Percentiles rank a stretch among this genome's conserved stretches.
phyloP scores from a whole-genome alignment of 352 stramenopile genomes.

The Blastocystis sp. region DNA sequence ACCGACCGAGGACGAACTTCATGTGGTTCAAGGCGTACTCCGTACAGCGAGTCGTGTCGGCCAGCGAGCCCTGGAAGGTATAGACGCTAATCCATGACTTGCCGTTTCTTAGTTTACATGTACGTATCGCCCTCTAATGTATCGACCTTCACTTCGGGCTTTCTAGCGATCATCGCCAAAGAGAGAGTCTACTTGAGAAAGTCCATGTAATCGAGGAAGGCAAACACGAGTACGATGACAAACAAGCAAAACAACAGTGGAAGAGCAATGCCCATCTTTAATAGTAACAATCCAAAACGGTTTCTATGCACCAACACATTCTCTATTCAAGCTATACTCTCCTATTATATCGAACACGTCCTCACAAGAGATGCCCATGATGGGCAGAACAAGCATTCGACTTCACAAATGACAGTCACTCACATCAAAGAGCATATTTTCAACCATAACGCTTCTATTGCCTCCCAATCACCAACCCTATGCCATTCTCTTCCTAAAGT shows the following conservation, averaged over 20 bases:
- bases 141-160: constrained; percentile 27
- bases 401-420: no score
- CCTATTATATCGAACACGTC: no score
- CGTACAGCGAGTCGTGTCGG: constrained; percentile 6
- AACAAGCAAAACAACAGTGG: background rate
- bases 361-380: no score
- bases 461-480: no score
- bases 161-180: constrained; percentile 23
- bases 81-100: constrained; percentile 23
- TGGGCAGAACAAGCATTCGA: no score
- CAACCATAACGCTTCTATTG: no score
- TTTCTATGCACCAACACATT: no score
- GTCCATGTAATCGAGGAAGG: constrained; percentile 57
- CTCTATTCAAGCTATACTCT: no score
- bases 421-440: no score
- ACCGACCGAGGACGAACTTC: background rate
- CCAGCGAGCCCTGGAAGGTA: constrained; percentile 44
- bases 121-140: constrained; percentile 7
- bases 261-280: constrained; percentile 40
- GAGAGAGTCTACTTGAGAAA: constrained; percentile 23
- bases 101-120: background rate
- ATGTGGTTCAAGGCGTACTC: constrained; percentile 31
- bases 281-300: background rate
- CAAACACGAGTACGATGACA: constrained; percentile 12
- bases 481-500: no score